Base-by-base conservation (phyloP, 2,329 filamentous ascomycete genomes). In the Calonectria hongkongensis region DNA sequence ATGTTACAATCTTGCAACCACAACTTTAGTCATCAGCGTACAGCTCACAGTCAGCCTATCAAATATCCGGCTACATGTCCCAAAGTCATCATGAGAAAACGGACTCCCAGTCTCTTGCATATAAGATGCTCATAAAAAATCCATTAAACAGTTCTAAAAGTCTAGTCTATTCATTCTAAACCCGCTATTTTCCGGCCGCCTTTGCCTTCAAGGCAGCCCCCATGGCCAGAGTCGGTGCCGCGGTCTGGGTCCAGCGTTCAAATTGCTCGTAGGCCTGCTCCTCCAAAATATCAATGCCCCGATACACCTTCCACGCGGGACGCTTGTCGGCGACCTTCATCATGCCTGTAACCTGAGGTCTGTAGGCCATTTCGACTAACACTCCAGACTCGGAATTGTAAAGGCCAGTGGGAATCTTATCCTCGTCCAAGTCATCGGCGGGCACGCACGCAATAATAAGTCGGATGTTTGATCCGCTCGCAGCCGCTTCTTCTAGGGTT, bases 221-320 rank as follows among this genome's bases (percentile, higher is more conserved):
- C 72, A 73, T 73, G 2, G 50, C 72, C 16, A 30, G 8, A 10
- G 21, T n/a, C 4, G 72, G 72, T 12, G 68, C 72, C 16, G 45
- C 8, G 12, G n/a, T 47, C 30, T 63, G 68, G 7, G 27, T 69
- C 72, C 72, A 73, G 9, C 71, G 60, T 28, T 72, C 68, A 25
- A 71, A 73, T 41, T 73, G 72, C n/a, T 28, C 72, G 45, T 72
- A 73, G 4, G 69, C 72, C 60, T 73, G 72, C 25, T 68, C 65
- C n/a, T 71, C 68, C 45, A 73, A 50, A 15, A 73, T 69, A 36
- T 73, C 69, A 16, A 73, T 54, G 4, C 71, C 71, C 13, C 15
- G 43, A 48, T 63, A 71, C 7, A 71, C 15, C 25, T 58, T 65
- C 71, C 71, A 73, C 9, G 48, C 56, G 3, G 64, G 25, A 13